phyloP scores from a whole-genome alignment of 2,329 filamentous ascomycete species.

The Arthrobotrys megalospora region DNA sequence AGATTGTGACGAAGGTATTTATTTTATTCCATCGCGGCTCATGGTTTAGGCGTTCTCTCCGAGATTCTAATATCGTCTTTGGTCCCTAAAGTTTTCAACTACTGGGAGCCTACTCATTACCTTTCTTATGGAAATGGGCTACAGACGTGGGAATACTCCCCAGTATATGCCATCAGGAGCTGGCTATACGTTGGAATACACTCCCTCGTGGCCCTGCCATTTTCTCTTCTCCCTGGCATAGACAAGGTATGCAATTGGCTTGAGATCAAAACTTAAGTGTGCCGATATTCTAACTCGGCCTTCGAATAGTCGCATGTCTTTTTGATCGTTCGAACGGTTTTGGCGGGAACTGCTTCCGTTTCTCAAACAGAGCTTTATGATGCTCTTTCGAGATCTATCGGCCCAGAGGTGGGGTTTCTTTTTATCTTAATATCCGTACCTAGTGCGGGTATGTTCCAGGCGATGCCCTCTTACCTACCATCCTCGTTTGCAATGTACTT shows the following conservation, averaged over 20 bases:
- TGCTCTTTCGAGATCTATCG: constrained; percentile 81
- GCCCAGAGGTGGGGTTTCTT: constrained; percentile 85
- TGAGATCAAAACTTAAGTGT: neutral
- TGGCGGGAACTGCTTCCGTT: constrained; percentile 83
- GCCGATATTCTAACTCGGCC: neutral
- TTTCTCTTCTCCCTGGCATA: constrained; percentile 58
- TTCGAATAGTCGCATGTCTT: constrained; percentile 73
- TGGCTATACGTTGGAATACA: constrained; percentile 92
- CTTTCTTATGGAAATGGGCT: constrained; percentile 91
- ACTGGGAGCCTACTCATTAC: constrained; percentile 98
- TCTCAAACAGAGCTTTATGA: constrained; percentile 87
- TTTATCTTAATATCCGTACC: constrained; percentile 83
- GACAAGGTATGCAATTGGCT: constrained; percentile 37
- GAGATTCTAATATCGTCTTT: neutral
- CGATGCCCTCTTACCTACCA: constrained; percentile 87
- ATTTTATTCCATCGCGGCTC: neutral
- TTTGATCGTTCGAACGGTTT: constrained; percentile 83
- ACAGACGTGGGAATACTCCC: constrained; percentile 99
- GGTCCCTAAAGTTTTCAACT: constrained; percentile 82
- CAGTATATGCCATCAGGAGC: constrained; percentile 92
- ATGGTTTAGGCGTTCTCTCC: neutral
- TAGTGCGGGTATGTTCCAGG: constrained; percentile 94
- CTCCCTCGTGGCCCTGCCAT: constrained; percentile 76
- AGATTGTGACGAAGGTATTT: constrained; percentile 86
- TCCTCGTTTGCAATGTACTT: constrained; percentile 98